phyloP scores from a whole-genome alignment of 2,329 filamentous ascomycete species.

The Dactylellina sp. region DNA sequence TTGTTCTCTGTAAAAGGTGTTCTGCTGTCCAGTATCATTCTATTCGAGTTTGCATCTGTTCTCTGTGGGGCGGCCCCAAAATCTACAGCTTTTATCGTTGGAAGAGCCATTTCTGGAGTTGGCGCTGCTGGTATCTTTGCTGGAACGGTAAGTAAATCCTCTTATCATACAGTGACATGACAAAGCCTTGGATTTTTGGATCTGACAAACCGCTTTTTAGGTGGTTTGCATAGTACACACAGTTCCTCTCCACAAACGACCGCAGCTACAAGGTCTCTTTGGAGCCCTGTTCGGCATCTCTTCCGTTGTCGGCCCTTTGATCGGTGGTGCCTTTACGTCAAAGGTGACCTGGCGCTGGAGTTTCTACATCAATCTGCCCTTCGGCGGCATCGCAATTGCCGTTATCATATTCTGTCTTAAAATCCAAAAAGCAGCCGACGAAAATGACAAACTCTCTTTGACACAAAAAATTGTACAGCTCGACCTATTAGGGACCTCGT shows the following conservation, averaged over 20 bases:
- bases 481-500: conserved; percentile 72
- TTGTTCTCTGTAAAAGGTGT: conserved; percentile 63
- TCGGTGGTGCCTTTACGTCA: conserved; percentile 68
- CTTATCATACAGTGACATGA: neutral
- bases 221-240: conserved; percentile 66
- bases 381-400: conserved; percentile 68
- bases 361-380: conserved; percentile 72
- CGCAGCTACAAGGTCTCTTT: conserved; percentile 60
- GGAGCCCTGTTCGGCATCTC: conserved; percentile 67
- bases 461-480: conserved; percentile 68
- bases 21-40: conserved; percentile 28
- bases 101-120: conserved; percentile 68
- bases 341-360: conserved; percentile 68
- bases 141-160: conserved; percentile 64
- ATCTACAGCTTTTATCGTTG: conserved; percentile 68
- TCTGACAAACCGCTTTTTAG: conserved; percentile 63
- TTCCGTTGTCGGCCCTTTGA: conserved; percentile 67
- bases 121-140: conserved; percentile 69
- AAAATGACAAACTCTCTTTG: conserved; percentile 59
- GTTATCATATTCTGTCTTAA: conserved; percentile 68
- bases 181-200: neutral
- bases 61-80: conserved; percentile 69
- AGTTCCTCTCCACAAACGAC: conserved; percentile 60
- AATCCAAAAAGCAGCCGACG: conserved; percentile 60
- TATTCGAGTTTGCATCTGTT: conserved; percentile 65